Evolutionary conservation across 805 yeast genomes (phyloP).

Genomic region (Metschnikowia proteae): DNA sequence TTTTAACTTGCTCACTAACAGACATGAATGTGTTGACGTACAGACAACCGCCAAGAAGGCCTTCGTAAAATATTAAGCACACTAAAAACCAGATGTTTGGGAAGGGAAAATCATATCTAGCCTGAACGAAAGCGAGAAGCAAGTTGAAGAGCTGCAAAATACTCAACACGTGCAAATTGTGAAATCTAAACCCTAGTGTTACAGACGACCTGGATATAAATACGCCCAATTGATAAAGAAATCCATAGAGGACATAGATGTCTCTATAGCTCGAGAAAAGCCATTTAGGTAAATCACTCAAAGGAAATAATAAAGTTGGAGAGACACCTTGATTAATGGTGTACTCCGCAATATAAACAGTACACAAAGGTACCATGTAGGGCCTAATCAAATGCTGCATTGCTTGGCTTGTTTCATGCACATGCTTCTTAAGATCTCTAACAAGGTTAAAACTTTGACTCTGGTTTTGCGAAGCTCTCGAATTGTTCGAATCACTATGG

Average conservation of each 20-base stretch:
- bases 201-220: slow-evolving; percentile 87
- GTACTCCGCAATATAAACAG: slow-evolving; percentile 86
- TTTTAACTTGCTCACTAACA: slow-evolving; percentile 56
- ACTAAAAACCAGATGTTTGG: slow-evolving; percentile 61
- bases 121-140: slow-evolving; percentile 55
- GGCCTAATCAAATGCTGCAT: slow-evolving; percentile 51
- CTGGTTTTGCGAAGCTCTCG: not conserved
- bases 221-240: slow-evolving; percentile 88
- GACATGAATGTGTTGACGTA: slow-evolving; percentile 85
- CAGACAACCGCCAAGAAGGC: slow-evolving; percentile 84
- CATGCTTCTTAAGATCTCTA: not conserved
- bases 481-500: not conserved
- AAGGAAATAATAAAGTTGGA: slow-evolving; percentile 80
- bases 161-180: slow-evolving; percentile 57
- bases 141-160: slow-evolving; percentile 66
- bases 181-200: slow-evolving; percentile 54
- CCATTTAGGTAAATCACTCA: slow-evolving; percentile 59
- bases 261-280: slow-evolving; percentile 67
- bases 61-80: slow-evolving; percentile 74
- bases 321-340: slow-evolving; percentile 87
- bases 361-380: slow-evolving; percentile 77
- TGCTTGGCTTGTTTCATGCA: slow-evolving; percentile 6
- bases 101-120: slow-evolving; percentile 53
- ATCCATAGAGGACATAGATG: slow-evolving; percentile 86
- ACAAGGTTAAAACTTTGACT: not conserved